Conservation (phyloP, 768 basidiomycete genomes). For the Rhodocollybia butyracea region DNA sequence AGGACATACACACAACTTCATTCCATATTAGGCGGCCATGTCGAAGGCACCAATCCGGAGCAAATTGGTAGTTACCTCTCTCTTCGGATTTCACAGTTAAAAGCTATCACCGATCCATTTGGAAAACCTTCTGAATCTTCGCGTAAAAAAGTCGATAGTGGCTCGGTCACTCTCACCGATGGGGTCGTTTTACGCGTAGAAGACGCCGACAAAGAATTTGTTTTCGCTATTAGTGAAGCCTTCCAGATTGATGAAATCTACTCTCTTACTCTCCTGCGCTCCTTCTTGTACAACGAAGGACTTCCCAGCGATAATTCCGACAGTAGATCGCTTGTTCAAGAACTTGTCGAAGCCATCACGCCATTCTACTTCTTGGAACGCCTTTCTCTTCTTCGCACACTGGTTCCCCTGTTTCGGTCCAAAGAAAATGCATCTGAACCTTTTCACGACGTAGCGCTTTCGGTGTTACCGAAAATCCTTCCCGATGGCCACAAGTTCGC, state of each 20-base stretch:
- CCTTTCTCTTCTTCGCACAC: constrained; percentile 61
- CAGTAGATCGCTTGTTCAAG: constrained; percentile 42
- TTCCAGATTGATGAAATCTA: constrained; percentile 80
- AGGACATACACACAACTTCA: constrained; percentile 70
- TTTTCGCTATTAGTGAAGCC: constrained; percentile 65
- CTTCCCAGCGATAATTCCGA: constrained; percentile 48
- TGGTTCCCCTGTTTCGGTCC: constrained; percentile 75
- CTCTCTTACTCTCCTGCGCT: constrained; percentile 70
- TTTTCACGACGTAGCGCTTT: constrained; percentile 49
- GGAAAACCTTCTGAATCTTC: constrained; percentile 68
- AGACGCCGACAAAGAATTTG: constrained; percentile 65
- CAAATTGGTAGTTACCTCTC: constrained; percentile 58
- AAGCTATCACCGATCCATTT: constrained; percentile 60
- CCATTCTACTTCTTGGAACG: constrained; percentile 83
- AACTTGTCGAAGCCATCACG: constrained; percentile 68
- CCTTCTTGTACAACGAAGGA: constrained; percentile 78
- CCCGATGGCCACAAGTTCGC: constrained; percentile 66
- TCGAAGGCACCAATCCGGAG: constrained; percentile 55
- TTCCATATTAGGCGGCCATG: constrained; percentile 51
- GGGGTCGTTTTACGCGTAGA: constrained; percentile 61
- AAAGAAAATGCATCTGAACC: constrained; percentile 55
- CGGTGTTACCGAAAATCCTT: constrained; percentile 56
- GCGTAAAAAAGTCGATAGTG: constrained; percentile 60
- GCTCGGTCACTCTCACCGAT: constrained; percentile 66
- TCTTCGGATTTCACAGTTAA: constrained; percentile 55